A percentile compares a stretch with the other conserved stretches of the same genome.
Conservation (phyloP, 495 filamentous ascomycete genomes). For the Chaetomium cochliodes region DNA sequence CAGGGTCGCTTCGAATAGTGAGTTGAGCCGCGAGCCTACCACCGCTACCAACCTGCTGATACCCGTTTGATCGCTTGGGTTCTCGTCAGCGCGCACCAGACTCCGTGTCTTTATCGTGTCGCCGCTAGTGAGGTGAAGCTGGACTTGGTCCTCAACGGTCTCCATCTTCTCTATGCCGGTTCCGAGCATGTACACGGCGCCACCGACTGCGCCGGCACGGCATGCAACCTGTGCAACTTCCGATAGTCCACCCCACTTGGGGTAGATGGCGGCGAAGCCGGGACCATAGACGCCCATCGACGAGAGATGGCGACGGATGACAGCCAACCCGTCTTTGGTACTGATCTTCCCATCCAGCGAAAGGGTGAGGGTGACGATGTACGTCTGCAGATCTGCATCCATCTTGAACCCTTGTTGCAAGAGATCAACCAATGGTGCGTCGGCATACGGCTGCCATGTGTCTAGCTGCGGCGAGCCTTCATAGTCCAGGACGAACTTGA, state of each 20-base stretch:
- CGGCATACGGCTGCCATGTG: slow-evolving; percentile 33
- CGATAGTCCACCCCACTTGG: slow-evolving; percentile 90
- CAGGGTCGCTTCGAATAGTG: slow-evolving; percentile 65
- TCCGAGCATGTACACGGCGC: slow-evolving; percentile 82
- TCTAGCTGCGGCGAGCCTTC: slow-evolving; percentile 54
- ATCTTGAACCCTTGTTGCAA: slow-evolving; percentile 71
- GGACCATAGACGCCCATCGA: slow-evolving; percentile 85
- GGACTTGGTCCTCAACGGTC: slow-evolving; percentile 29
- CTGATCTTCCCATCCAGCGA: slow-evolving; percentile 60
- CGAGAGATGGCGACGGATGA: slow-evolving; percentile 76
- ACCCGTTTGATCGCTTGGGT: slow-evolving; percentile 22
- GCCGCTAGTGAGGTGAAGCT: slow-evolving; percentile 59
- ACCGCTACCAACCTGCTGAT: slow-evolving; percentile 57
- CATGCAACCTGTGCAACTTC: slow-evolving; percentile 92
- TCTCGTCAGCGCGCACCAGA: slow-evolving; percentile 52
- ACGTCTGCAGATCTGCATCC: slow-evolving; percentile 63
- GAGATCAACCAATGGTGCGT: slow-evolving; percentile 60
- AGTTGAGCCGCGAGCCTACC: slow-evolving; percentile 62
- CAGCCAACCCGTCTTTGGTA: slow-evolving; percentile 58
- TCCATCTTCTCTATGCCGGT: slow-evolving; percentile 55
- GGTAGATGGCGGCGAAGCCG: slow-evolving; percentile 79
- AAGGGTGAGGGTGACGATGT: slow-evolving; percentile 76
- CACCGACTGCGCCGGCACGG: slow-evolving; percentile 87
- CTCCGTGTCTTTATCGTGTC: slow-evolving; percentile 57
- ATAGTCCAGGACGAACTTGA: slow-evolving; percentile 71